Base-by-base conservation (phyloP, 192 early-diverging fungal species). In the Coemansia sp. region DNA sequence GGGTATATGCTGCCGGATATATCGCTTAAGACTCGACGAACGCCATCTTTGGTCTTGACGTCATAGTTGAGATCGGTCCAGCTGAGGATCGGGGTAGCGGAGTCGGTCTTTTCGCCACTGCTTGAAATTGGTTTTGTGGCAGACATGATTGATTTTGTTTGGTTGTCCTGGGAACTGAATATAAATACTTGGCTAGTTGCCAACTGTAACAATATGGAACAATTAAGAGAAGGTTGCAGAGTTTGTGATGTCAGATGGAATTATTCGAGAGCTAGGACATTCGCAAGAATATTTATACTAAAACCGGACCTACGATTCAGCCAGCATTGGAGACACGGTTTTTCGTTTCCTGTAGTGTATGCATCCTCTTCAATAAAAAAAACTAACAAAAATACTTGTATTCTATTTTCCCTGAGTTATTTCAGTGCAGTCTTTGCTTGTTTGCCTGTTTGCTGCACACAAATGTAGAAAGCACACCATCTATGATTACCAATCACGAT, bases 1-100 rank as follows among this genome's bases (percentile, higher is more conserved):
- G 91, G 79, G 25, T 84, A 74, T 42, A 92, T 83, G 13, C 83
- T 72, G n/a, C 93, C 94, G 9, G 79, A 86, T 9, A 95, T 85
- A 15, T 84, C 79, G 46, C 86, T 68, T 20, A 96, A 76, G 31
- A 96, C 61, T 0, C 63, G 70, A 13, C 75, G 67, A 1, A 57
- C 62, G 23, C 69, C 72, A 7, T 52, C 57, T 58, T 80, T 80
- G 58, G 53, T 55, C 33, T 74, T 74, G 56, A 80, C 72, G 26
- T 74, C 68, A 62, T 80, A 80, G 62, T 67, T 74, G 16, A 80
- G 57, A 29, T 72, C 64, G 43, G 20, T 68, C 77, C 77, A 80
- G 30, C 61, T 74, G 28, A 80, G 52, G 31, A 80, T 65, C 2
- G 71, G 77, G 18, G 48, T 63, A 43, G 59, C 26, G 8, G 55